Base-by-base conservation (phyloP, 2,329 filamentous ascomycete species). In the Sordariomycetes sp. region DNA sequence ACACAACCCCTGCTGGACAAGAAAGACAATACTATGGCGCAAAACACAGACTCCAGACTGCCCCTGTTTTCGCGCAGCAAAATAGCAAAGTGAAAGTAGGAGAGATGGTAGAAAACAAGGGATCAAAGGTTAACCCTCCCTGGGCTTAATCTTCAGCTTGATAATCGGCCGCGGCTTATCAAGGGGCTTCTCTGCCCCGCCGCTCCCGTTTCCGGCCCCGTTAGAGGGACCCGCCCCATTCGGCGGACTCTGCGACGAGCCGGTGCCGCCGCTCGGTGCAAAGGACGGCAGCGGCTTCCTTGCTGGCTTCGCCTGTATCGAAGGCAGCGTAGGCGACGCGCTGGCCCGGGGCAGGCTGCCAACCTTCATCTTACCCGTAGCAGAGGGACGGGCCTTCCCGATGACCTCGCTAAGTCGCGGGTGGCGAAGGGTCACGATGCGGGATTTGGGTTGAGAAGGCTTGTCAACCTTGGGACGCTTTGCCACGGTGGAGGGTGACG, bases 201-300 rank as follows among this genome's bases (percentile, higher is more conserved):
- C 20, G 5, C 51, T 7, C 2, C 28, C 51, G 24, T 22, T 34
- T 22, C 24, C 24, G 24, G 51, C 69, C 5, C 68, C 69, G 3
- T 61, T 62, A 3, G 71, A 71, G 11, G 46, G n/a, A 6, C 46
- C 46, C 46, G 22, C 46, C 46, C 46, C 46, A 22, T 50, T 50
- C 46, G 46, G 22, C 22, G 46, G 46, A 24, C 46, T 50, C 46
- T 50, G 46, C 5, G 46, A 50, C 20, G 46, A n/a, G 22, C 46
- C 40, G 14, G 40, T 14, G n/a, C 48, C 24, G 10, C 24, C 51
- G 24, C 51, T n/a, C 24, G 51, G 51, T 12, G 25, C 69, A 4
- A 68, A 68, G 3, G 62, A 62, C 2, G 71, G 71, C 7, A 73
- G 63, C 16, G 71, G 71, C 46, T 73, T 73, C 37, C 71, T 65